Evolutionary conservation across 306 rosid genomes (phyloP).

Genomic region (Delonix regia): DNA sequence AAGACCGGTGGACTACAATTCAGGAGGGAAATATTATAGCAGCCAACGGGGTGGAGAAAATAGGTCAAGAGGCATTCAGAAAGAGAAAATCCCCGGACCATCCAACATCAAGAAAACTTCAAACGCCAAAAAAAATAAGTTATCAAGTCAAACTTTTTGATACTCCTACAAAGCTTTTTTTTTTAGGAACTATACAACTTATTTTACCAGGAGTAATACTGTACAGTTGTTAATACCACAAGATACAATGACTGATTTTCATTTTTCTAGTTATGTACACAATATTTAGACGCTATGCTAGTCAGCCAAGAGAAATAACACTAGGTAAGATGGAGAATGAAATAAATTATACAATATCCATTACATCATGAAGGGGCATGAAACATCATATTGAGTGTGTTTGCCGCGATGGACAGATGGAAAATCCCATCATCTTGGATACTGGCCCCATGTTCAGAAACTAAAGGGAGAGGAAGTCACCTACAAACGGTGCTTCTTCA

Average conservation of each 20-base stretch:
- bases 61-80: background rate
- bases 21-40: too few relatives aligned
- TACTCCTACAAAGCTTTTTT: background rate
- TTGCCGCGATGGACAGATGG: background rate
- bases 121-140: background rate
- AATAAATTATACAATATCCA: background rate
- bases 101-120: background rate
- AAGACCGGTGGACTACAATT: too few relatives aligned
- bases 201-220: background rate
- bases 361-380: slow-evolving; percentile 8
- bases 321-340: slow-evolving; percentile 20
- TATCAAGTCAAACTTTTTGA: background rate
- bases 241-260: background rate
- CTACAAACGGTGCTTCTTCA: slow-evolving; percentile 28
- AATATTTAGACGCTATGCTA: slow-evolving; percentile 21
- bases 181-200: background rate
- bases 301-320: slow-evolving; percentile 19
- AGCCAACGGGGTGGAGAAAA: background rate
- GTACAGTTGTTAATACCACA: background rate
- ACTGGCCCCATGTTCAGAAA: slow-evolving; percentile 25
- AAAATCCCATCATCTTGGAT: background rate
- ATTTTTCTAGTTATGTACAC: slow-evolving; percentile 30
- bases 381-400: background rate
- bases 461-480: background rate
- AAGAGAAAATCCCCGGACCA: background rate